A percentile compares a stretch with the other conserved stretches of the same genome.
Conservation (phyloP, 768 basidiomycete genomes). For the Tylopilus sp. region DNA sequence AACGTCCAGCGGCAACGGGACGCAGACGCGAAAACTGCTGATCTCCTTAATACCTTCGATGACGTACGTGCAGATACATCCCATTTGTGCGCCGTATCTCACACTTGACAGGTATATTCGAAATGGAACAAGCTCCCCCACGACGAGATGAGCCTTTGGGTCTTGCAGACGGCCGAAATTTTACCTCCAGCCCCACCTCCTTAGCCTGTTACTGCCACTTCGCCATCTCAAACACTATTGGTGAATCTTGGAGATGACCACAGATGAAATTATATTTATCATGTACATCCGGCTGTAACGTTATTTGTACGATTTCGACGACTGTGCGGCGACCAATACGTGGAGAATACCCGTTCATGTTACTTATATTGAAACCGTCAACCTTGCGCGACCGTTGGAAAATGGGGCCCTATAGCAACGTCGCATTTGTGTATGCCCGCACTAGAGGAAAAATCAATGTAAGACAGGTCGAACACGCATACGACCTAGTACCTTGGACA, state of each 20-base stretch:
- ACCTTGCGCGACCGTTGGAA: too few species aligned
- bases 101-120: constrained; percentile 39
- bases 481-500: constrained; percentile 23
- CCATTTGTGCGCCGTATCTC: not conserved
- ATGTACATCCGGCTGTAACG: too few species aligned
- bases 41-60: constrained; percentile 53
- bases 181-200: constrained; percentile 29
- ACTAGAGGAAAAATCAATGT: constrained; percentile 19
- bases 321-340: too few species aligned
- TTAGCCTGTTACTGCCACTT: not conserved
- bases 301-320: too few species aligned
- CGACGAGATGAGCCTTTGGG: constrained; percentile 60
- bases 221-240: too few species aligned
- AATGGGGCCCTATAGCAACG: too few species aligned
- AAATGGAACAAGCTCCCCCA: constrained; percentile 55
- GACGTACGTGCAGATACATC: constrained; percentile 36
- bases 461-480: too few species aligned
- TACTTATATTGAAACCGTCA: too few species aligned
- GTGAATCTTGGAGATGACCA: too few species aligned
- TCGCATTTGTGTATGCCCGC: constrained; percentile 24
- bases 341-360: too few species aligned
- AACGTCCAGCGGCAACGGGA: constrained; percentile 44
- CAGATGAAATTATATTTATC: too few species aligned
- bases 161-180: constrained; percentile 37
- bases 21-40: constrained; percentile 43